These are phyloP conservation scores for Pythium plurisporium DNA, from an alignment of 352 stramenopile species.

Conservation along the genomic window DNA sequence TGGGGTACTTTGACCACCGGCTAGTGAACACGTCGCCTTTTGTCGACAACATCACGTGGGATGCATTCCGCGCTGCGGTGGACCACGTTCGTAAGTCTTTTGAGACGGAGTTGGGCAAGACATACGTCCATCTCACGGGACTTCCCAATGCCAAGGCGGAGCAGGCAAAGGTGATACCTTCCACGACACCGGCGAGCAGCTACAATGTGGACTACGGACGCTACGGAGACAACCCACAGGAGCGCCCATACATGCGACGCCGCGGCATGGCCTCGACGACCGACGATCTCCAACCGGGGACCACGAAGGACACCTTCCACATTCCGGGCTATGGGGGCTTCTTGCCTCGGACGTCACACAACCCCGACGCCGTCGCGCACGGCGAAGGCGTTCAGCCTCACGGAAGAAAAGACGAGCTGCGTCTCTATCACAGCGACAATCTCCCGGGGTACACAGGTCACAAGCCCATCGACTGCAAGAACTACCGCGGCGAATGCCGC, in stretches of 20 bases:
- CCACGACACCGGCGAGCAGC: slow-evolving; percentile 59
- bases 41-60: slow-evolving; percentile 49
- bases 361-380: slow-evolving; percentile 50
- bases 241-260: slow-evolving; percentile 67
- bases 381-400: slow-evolving; percentile 40
- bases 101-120: slow-evolving; percentile 29
- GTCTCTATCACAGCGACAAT: slow-evolving; percentile 81
- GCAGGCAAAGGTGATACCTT: slow-evolving; percentile 38
- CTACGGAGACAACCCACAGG: slow-evolving; percentile 57
- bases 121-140: not conserved
- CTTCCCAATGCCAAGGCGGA: slow-evolving; percentile 2
- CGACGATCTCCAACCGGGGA: slow-evolving; percentile 62
- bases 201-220: slow-evolving; percentile 68
- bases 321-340: slow-evolving; percentile 78
- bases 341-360: slow-evolving; percentile 53
- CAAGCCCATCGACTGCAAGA: slow-evolving; percentile 70
- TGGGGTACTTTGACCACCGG: slow-evolving; percentile 42
- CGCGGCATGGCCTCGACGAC: slow-evolving; percentile 79
- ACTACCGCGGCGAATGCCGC: slow-evolving; percentile 69
- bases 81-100: slow-evolving; percentile 41
- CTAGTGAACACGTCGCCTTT: slow-evolving; percentile 18
- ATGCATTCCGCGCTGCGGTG: slow-evolving; percentile 35
- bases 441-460: slow-evolving; percentile 80
- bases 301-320: slow-evolving; percentile 70
- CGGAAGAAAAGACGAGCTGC: slow-evolving; percentile 37